Evolutionary conservation across 163 green algal genomes (phyloP).

Genomic region (Chlorella variabilis): DNA sequence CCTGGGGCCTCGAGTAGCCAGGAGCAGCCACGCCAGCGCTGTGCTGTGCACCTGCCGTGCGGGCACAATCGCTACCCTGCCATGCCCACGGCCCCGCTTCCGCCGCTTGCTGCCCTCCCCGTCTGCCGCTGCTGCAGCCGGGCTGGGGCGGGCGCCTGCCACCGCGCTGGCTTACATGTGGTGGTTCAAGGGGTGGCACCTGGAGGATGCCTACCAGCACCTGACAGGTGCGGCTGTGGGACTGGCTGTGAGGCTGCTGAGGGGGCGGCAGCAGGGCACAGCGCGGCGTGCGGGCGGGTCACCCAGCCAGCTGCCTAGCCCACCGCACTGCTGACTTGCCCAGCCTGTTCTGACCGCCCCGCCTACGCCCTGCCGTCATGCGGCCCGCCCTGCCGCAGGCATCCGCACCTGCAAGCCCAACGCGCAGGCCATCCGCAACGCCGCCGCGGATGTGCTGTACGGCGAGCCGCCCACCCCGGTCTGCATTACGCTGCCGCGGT

Average conservation of each 20-base stretch:
- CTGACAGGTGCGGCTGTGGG: constrained; percentile 56
- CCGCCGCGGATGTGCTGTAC: constrained; percentile 87
- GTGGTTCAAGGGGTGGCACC: constrained; percentile 84
- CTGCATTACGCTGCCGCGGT: constrained; percentile 54
- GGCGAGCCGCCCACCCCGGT: constrained; percentile 53
- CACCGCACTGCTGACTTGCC: too few species aligned
- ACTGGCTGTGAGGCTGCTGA: not conserved
- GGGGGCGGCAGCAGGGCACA: not conserved
- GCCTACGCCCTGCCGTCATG: too few species aligned
- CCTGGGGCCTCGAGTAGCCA: not conserved
- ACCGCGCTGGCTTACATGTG: constrained; percentile 94
- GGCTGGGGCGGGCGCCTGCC: constrained; percentile 85
- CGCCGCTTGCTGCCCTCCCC: not conserved
- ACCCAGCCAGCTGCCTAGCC: too few species aligned
- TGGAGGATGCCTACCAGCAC: constrained; percentile 65
- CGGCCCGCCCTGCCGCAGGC: too few species aligned
- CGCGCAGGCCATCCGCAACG: constrained; percentile 79
- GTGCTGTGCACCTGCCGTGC: too few species aligned
- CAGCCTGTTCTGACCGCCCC: too few species aligned
- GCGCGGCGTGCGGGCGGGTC: too few species aligned
- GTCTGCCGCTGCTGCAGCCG: constrained; percentile 46
- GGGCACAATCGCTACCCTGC: too few species aligned
- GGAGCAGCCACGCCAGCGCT: not conserved
- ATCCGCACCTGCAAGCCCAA: constrained; percentile 64
- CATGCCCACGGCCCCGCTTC: too few species aligned